Conservation (phyloP, 805 yeast species). For the Monosporozyma solicola region DNA sequence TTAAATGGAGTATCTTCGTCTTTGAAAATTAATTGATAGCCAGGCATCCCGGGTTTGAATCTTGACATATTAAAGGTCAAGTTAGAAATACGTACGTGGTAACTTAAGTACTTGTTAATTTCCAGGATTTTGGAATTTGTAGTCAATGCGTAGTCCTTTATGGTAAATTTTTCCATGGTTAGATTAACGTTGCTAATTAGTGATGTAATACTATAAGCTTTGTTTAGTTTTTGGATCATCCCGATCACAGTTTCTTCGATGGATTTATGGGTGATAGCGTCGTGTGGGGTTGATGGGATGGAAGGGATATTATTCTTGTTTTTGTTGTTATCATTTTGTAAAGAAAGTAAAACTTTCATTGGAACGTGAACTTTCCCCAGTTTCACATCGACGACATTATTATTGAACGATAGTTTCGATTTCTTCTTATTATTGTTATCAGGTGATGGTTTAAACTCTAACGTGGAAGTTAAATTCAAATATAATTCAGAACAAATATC, state of each 20-base stretch:
- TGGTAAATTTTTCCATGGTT: slow-evolving; percentile 16
- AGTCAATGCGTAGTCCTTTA: slow-evolving; percentile 19
- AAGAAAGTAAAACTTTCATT: slow-evolving; percentile 3
- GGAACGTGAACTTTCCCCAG: slow-evolving; percentile 17
- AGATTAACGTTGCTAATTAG: slow-evolving; percentile 15
- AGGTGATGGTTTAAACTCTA: neutral
- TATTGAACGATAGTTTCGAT: slow-evolving; percentile 6
- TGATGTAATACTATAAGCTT: slow-evolving; percentile 1
- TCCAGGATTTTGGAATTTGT: slow-evolving; percentile 13
- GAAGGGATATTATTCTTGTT: neutral
- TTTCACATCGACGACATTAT: slow-evolving; percentile 13
- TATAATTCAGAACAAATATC: slow-evolving; percentile 5
- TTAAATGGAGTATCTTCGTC: slow-evolving; percentile 37
- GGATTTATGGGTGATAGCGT: neutral
- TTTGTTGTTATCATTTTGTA: neutral
- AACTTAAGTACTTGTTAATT: slow-evolving; percentile 16
- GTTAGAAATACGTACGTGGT: slow-evolving; percentile 18
- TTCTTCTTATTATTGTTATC: slow-evolving; percentile 1
- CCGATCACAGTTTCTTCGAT: slow-evolving; percentile 3
- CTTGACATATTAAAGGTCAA: slow-evolving; percentile 22
- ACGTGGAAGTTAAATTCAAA: neutral
- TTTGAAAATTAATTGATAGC: slow-evolving; percentile 37
- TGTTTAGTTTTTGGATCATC: slow-evolving; percentile 4
- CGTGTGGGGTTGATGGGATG: neutral
- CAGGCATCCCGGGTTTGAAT: slow-evolving; percentile 33